Conservation (phyloP, 2,329 filamentous ascomycete species). For the Stachybotrys chlorohalonatus region DNA sequence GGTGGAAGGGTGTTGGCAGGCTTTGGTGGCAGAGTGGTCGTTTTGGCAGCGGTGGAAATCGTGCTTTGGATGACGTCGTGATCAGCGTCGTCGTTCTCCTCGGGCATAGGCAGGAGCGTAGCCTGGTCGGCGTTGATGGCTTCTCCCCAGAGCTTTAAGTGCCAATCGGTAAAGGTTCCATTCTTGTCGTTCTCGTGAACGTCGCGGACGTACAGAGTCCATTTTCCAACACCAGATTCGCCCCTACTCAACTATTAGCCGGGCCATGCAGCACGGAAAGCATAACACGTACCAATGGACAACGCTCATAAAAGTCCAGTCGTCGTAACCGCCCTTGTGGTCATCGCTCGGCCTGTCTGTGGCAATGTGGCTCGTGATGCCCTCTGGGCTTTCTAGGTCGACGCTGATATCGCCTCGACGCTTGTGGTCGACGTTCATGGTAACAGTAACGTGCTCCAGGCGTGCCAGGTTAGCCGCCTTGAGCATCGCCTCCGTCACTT, state of each 20-base stretch:
- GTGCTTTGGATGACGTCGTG: conserved; percentile 57
- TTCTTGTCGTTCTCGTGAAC: conserved; percentile 65
- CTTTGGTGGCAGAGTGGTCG: conserved; percentile 37
- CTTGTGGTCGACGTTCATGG: conserved; percentile 89
- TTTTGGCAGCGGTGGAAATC: conserved; percentile 49
- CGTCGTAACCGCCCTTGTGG: conserved; percentile 61
- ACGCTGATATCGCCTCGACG: conserved; percentile 87
- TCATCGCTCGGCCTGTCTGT: conserved; percentile 64
- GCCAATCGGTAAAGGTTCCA: conserved; percentile 84
- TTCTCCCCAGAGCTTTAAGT: conserved; percentile 90
- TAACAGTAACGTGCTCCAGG: conserved; percentile 90
- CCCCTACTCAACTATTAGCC: conserved; percentile 48
- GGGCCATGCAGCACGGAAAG: neutral
- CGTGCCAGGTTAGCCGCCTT: conserved; percentile 74
- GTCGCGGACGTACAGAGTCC: conserved; percentile 88
- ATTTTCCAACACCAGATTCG: conserved; percentile 76
- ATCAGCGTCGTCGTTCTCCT: conserved; percentile 73
- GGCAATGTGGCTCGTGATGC: conserved; percentile 75
- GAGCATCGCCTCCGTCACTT: conserved; percentile 74
- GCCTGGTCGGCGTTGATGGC: conserved; percentile 68
- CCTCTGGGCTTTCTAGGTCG: conserved; percentile 76
- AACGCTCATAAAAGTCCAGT: conserved; percentile 99
- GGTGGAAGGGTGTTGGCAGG: conserved; percentile 33
- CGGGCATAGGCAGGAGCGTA: conserved; percentile 69
- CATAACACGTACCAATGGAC: conserved; percentile 68